Evolutionary conservation across 2,329 filamentous ascomycete species (phyloP).

Genomic region (Epichloe amarillans): DNA sequence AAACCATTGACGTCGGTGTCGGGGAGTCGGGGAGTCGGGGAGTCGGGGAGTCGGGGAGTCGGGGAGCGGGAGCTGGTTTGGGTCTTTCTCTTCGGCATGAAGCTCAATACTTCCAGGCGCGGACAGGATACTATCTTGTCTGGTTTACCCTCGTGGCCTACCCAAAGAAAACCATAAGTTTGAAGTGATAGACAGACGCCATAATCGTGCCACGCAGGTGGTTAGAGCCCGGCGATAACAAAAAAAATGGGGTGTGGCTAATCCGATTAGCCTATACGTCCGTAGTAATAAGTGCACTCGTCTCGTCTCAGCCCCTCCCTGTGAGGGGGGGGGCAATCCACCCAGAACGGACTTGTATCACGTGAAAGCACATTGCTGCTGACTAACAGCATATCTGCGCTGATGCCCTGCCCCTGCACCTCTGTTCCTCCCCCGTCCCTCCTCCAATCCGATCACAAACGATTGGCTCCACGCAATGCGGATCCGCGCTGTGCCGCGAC

Average conservation of each 20-base stretch:
- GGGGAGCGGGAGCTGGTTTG: not conserved
- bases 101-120: no score
- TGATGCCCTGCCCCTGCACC: not conserved
- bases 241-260: no score
- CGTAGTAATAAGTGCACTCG: no score
- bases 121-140: no score
- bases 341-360: not conserved
- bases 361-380: not conserved
- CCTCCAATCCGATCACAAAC: not conserved
- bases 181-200: no score
- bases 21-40: not conserved
- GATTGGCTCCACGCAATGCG: not conserved
- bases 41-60: not conserved
- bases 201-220: no score
- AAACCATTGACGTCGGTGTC: not conserved
- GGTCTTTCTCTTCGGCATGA: not conserved
- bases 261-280: no score
- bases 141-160: no score
- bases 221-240: no score
- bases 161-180: no score
- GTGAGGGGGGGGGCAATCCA: no score
- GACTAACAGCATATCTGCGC: not conserved
- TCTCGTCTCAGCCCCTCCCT: no score
- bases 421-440: not conserved
- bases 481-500: constrained; percentile 5